Base-by-base conservation (phyloP, 345 rosid species). In the Aquilaria sinensis region DNA sequence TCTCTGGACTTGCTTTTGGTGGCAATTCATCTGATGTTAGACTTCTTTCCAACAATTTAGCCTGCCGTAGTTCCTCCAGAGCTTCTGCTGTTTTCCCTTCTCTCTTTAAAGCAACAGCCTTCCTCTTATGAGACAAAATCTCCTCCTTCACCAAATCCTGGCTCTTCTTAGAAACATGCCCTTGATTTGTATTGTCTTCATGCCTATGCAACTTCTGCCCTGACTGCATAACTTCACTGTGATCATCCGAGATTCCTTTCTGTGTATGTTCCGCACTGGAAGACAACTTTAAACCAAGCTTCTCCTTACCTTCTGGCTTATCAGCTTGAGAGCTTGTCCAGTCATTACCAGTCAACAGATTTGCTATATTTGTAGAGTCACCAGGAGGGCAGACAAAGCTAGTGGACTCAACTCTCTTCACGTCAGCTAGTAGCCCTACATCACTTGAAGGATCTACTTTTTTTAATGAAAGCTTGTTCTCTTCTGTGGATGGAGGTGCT, bases 61-160 rank as follows among this genome's bases (percentile, higher is more conserved):
- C 98, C 70, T 70, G 81, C 51, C 80, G 74, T 29, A 93, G 90
- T 75, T 88, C 90, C 63, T 85, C 92, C 63, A 79, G 83, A 46
- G 98, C 97, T 79, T 90, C 97, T 61, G 75, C 71, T 51, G 88
- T 62, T 71, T 77, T 93, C 56, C 98, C 97, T 68, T 93, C 92
- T 75, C 79, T 85, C 77, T 93, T 90, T 41, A 90, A 73, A 51
- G 83, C 85, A 62, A 93, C 63, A 10, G 97, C 98, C 73, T 75
- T 88, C 83, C 79, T 83, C 82, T 93, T 90, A 57, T 67, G 79
- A 69, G 81, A 81, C 58, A 86, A 70, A 75, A 93, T 79, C 50
- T 85, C 92, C 71, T 79, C 88, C 66, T 58, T 76, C 51, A 86
- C 71, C 49, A 75, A 69, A 63, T 54, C 70, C 64, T 73, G 75